Evolutionary conservation across 352 stramenopile genomes (phyloP).

Genomic region (Pythium phragmiticola): DNA sequence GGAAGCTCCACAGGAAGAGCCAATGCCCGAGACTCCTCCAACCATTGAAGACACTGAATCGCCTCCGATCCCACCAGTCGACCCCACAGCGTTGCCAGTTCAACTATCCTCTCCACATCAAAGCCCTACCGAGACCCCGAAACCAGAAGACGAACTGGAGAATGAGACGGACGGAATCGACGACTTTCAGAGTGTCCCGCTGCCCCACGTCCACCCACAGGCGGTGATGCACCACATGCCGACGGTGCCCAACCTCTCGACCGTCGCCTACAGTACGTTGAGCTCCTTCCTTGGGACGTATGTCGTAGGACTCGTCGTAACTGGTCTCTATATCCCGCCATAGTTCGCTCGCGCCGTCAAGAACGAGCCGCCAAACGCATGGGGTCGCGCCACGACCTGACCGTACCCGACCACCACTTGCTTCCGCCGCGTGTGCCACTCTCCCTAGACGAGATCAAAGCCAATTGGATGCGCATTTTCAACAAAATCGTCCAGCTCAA

Average conservation of each 20-base stretch:
- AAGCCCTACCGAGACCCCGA: not conserved
- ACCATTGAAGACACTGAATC: not conserved
- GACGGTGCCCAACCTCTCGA: constrained; percentile 28
- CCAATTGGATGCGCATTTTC: constrained; percentile 50
- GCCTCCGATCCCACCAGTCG: not conserved
- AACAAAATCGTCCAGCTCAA: constrained; percentile 51
- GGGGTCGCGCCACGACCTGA: constrained; percentile 10
- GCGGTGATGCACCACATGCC: constrained; percentile 30
- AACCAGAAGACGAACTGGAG: constrained; percentile 1
- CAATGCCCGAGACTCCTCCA: not conserved
- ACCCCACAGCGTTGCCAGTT: not conserved
- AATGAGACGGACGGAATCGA: constrained; percentile 9
- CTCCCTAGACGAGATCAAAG: constrained; percentile 37
- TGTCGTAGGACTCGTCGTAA: not conserved
- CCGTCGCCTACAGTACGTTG: constrained; percentile 26
- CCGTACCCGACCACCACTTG: not conserved
- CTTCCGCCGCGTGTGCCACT: constrained; percentile 27
- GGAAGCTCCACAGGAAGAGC: constrained; percentile 1
- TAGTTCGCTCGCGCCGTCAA: constrained; percentile 35
- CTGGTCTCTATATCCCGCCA: not conserved
- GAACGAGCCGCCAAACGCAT: constrained; percentile 30
- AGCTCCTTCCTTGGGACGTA: not conserved
- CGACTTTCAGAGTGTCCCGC: not conserved
- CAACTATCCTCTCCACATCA: not conserved
- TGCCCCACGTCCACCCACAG: not conserved